These are phyloP conservation scores for Fusarium sublunatum DNA, from an alignment of 2,329 filamentous ascomycete genomes.

Conservation along the genomic window DNA sequence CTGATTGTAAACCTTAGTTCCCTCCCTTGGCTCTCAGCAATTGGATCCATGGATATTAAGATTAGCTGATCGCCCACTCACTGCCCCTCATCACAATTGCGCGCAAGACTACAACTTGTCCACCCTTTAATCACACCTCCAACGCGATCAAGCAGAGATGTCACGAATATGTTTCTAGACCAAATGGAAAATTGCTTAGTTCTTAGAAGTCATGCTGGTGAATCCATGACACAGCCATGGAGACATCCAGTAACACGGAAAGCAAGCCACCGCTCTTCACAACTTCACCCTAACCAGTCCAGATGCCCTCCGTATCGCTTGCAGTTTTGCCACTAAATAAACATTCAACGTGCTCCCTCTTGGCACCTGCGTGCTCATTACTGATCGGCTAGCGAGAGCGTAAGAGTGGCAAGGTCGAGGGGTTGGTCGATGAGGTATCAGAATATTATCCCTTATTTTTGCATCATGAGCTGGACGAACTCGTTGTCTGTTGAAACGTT, in stretches of 20 bases:
- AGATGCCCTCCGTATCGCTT: slow-evolving; percentile 47
- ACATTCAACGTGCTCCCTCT: slow-evolving; percentile 38
- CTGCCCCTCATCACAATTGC: slow-evolving; percentile 28
- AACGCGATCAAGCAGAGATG: neutral
- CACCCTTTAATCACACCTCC: slow-evolving; percentile 12
- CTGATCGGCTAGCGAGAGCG: slow-evolving; percentile 30
- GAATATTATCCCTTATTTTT: slow-evolving; percentile 72
- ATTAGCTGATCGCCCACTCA: slow-evolving; percentile 32
- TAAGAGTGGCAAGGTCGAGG: slow-evolving; percentile 30
- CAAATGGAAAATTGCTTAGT: slow-evolving; percentile 41
- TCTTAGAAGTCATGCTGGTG: slow-evolving; percentile 37
- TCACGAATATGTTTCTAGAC: slow-evolving; percentile 10
- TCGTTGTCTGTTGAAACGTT: slow-evolving; percentile 75
- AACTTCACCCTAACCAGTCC: slow-evolving; percentile 44
- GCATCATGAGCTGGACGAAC: slow-evolving; percentile 96
- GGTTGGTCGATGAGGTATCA: slow-evolving; percentile 44
- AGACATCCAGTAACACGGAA: slow-evolving; percentile 44
- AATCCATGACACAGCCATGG: slow-evolving; percentile 36
- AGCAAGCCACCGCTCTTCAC: slow-evolving; percentile 42
- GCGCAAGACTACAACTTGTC: neutral
- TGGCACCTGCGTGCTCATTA: slow-evolving; percentile 31
- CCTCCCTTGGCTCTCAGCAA: slow-evolving; percentile 2
- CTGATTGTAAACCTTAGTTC: slow-evolving; percentile 22
- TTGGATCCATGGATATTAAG: neutral
- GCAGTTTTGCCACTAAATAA: slow-evolving; percentile 48